Conservation (phyloP, 2,329 filamentous ascomycete species). For the Penicillium sp. region DNA sequence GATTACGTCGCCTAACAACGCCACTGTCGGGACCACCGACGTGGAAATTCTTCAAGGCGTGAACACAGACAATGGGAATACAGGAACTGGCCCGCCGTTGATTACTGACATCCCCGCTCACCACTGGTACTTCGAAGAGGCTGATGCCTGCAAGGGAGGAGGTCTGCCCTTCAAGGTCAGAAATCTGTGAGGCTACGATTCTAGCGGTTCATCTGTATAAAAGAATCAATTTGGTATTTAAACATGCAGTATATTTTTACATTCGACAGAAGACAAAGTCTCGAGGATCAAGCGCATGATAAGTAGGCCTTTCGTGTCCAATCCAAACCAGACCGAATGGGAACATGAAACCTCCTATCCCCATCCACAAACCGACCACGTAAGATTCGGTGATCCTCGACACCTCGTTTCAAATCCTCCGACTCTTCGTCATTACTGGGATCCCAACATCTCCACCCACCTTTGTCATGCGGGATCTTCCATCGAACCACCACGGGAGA, state of each 20-base stretch:
- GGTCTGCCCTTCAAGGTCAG: constrained; percentile 17
- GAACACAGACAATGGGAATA: constrained; percentile 27
- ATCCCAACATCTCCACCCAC: constrained; percentile 1
- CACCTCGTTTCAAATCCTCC: background rate
- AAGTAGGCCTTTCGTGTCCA: constrained; percentile 4
- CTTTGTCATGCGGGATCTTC: background rate
- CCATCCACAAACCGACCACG: background rate
- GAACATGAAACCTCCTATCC: background rate
- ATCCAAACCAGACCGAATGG: constrained; percentile 1
- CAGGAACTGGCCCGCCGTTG: constrained; percentile 22
- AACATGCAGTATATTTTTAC: too few relatives aligned
- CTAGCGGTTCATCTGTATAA: too few relatives aligned
- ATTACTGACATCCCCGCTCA: constrained; percentile 20
- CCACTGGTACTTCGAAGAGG: constrained; percentile 27
- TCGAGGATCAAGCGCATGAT: background rate
- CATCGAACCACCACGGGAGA: background rate
- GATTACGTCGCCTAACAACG: constrained; percentile 41
- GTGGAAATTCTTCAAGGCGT: constrained; percentile 23
- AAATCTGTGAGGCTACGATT: too few relatives aligned
- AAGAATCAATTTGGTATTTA: too few relatives aligned
- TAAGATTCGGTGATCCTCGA: background rate
- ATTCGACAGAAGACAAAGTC: too few relatives aligned
- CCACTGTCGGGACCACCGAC: constrained; percentile 19
- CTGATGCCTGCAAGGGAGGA: constrained; percentile 20
- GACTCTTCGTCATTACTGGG: background rate